Base-by-base conservation (phyloP, 2,329 filamentous ascomycete genomes). In the Nemania sp. region DNA sequence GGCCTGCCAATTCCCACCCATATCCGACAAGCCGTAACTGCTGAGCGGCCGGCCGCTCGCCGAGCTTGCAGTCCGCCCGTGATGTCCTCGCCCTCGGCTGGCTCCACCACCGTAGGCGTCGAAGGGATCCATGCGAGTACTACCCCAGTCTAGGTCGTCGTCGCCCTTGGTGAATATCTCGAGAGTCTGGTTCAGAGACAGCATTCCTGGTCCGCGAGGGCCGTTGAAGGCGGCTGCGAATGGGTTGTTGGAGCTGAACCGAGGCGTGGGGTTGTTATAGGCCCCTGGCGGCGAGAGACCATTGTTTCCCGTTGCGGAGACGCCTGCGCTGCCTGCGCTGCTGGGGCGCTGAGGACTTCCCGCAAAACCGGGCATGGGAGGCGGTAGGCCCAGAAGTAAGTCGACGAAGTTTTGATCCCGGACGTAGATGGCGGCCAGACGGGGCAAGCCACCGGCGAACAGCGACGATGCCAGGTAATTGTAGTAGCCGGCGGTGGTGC, bases 391-490 rank as follows among this genome's bases (percentile, higher is more conserved):
- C 37, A 91, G 80, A 5, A 97, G 82, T 9, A 86, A 80, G 62
- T 96, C 90, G 2, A 91, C 86, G 68, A 97, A 96, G 44, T 83
- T 79, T 22, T 88, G 83, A 65, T 97, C 91, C 45, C 90, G 88
- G 15, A 97, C 93, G 68, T 95, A 97, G 6, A 97, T 81, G 19
- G 86, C 82, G 30, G 80, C 80, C 7, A 97, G 79, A 30, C 80
- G 82, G 1, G 91, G 91, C 6, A 97, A 79, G 6, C 84, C 82
- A 57, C 87, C 88, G 14, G 84, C 81, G 56, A 94, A 83, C 26
- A 97, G 82, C 0, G 90, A 96, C n/a, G 82, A 82, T 22, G 90
- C 86, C 17, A 97, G 82, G 71, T 96, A 96, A 56, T 84, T 82
- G 72, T 97, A 96, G 74, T 96, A 95, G 15, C 80, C 80, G 8